Evolutionary conservation across 345 rosid species (phyloP), one percentile per base, ranked within the genome.

Genomic region (Cardamine chenopodiifolia): DNA sequence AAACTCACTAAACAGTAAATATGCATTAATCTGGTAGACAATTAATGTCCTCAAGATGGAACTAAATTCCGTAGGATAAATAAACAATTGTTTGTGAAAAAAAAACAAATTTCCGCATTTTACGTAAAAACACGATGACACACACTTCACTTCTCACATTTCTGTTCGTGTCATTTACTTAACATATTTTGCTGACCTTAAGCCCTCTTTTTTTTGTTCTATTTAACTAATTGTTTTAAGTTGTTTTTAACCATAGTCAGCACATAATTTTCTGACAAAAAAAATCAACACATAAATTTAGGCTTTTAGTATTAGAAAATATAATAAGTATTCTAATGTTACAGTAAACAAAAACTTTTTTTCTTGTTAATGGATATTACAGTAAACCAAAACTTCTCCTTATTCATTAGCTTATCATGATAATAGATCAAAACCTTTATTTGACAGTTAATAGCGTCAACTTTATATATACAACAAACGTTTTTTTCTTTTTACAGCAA

Each of bases 101-200:
- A 34, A 37, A 52, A 37, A 25, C 28, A 18, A 42, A 40, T 40
- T 40, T 42, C 28, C 39, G 42, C 20, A 57, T 57, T 57, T 29
- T 57, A 26, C 73, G 42, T 56, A 42, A 40, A 39, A 40, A 42
- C 58, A 54, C 31, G 42, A 56, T 39, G 42, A 69, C 65, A 69
- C 65, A n/a, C 32, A 44, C 32, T 29, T 58, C 58, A 65, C 48
- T 45, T 31, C 74, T 70, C 74, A 31, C 15, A 29, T 23, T 57
- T 57, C 22, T 70, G n/a, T 70, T 70, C 57, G 66, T 44, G 56
- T 42, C 56, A 56, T 42, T 40, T 29, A 44, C 73, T 42, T 69
- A 19, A 31, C 32, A 70, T 44, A 8, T 42, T 8, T 28, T 26
- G 44, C 12, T 68, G n/a, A 54, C 28, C 53, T 26, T 14, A 45